phyloP scores from a whole-genome alignment of 2,329 filamentous ascomycete species.

The Aspergillus alliaceus region DNA sequence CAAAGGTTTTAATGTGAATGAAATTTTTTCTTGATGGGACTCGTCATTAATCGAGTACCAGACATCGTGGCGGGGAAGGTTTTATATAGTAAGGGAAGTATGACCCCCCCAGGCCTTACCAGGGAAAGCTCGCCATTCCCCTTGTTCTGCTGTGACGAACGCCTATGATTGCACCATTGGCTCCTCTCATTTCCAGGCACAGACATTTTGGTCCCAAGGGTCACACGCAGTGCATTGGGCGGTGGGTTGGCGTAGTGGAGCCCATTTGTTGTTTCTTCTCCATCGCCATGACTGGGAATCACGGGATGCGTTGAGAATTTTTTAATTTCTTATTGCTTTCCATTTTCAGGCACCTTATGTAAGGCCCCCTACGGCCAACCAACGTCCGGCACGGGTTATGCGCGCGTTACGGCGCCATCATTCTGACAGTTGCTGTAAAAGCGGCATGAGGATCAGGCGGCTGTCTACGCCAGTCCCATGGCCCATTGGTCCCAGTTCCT shows the following conservation, averaged over 20 bases:
- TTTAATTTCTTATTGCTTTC: no score
- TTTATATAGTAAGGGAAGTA: constrained; percentile 19
- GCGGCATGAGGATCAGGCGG: not conserved
- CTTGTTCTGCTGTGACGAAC: constrained; percentile 14
- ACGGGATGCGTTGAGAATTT: not conserved
- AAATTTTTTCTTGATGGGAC: constrained; percentile 17
- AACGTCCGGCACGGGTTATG: not conserved
- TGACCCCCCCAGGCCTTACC: constrained; percentile 6
- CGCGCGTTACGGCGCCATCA: constrained; percentile 5
- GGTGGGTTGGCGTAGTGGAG: not conserved
- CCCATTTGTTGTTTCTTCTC: not conserved
- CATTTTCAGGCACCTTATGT: no score
- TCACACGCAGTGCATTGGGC: constrained; percentile 14
- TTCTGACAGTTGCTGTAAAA: not conserved
- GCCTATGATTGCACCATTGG: constrained; percentile 17
- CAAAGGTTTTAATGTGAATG: no score
- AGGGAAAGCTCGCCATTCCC: constrained; percentile 15
- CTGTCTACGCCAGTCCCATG: not conserved
- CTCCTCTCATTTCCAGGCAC: constrained; percentile 15
- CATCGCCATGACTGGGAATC: not conserved
- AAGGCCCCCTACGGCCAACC: not conserved
- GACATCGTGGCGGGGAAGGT: constrained; percentile 17
- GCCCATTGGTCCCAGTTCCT: not conserved
- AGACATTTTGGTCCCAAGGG: constrained; percentile 3
- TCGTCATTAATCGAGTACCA: constrained; percentile 15